Conservation (phyloP, 192 early-diverging fungal genomes). For the Linnemannia zychae region DNA sequence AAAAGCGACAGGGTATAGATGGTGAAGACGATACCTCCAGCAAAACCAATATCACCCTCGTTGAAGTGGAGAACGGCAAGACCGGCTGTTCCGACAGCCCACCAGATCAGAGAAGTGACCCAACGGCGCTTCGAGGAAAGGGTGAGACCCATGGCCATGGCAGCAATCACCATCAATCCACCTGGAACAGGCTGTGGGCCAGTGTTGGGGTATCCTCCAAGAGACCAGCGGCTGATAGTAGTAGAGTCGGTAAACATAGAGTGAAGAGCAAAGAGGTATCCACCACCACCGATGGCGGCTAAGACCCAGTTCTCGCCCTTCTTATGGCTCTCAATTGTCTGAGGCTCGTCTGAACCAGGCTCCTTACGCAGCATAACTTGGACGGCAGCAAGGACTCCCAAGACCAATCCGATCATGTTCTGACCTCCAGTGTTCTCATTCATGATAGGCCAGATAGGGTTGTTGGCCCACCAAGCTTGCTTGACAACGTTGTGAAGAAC, state of each 20-base stretch:
- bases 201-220: constrained; percentile 80
- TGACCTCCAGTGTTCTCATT: constrained; percentile 77
- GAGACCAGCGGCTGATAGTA: constrained; percentile 80
- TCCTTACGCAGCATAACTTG: constrained; percentile 68
- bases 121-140: constrained; percentile 61
- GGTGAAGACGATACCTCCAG: constrained; percentile 73
- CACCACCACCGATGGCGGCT: constrained; percentile 73
- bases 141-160: constrained; percentile 69
- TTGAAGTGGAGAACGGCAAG: constrained; percentile 70
- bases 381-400: constrained; percentile 72
- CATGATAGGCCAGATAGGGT: constrained; percentile 90
- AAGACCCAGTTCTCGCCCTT: constrained; percentile 59
- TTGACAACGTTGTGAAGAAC: constrained; percentile 77
- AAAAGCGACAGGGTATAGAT: constrained; percentile 70
- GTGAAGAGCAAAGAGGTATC: constrained; percentile 78
- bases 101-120: constrained; percentile 69
- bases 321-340: constrained; percentile 15
- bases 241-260: constrained; percentile 84
- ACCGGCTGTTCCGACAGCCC: constrained; percentile 64
- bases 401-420: constrained; percentile 72
- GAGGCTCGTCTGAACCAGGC: constrained; percentile 27
- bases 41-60: constrained; percentile 74
- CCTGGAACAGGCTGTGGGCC: constrained; percentile 82
- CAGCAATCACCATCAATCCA: constrained; percentile 73
- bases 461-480: constrained; percentile 83